Conservation (phyloP, 225 moss, liverwort and hornwort species). For the Antitrichia curtipendula region DNA sequence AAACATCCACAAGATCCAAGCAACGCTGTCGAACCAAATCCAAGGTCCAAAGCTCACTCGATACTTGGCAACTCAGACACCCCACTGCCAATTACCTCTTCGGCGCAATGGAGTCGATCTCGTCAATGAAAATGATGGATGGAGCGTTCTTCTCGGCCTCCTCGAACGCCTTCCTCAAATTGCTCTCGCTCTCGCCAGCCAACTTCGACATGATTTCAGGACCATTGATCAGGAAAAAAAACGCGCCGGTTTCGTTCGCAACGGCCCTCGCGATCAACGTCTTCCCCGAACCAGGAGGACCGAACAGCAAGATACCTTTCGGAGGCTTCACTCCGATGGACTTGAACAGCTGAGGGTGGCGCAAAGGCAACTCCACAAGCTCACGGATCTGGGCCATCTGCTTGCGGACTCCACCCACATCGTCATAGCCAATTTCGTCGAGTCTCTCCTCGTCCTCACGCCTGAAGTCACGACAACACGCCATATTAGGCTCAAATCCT, state of each 20-base stretch:
- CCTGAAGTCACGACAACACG: background rate
- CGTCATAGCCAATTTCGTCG: constrained; percentile 91
- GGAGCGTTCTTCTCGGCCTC: constrained; percentile 98
- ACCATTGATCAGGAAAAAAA: constrained; percentile 95
- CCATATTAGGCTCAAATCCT: background rate
- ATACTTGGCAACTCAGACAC: background rate
- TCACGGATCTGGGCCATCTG: constrained; percentile 92
- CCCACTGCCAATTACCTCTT: constrained; percentile 24
- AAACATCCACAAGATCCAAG: background rate
- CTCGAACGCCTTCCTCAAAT: constrained; percentile 88
- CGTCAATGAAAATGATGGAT: constrained; percentile 89
- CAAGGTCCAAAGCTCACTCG: background rate
- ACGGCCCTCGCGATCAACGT: constrained; percentile 85
- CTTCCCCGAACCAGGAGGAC: constrained; percentile 88
- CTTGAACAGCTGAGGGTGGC: constrained; percentile 67
- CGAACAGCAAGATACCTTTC: constrained; percentile 77
- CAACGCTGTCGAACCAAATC: background rate
- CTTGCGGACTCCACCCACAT: constrained; percentile 89
- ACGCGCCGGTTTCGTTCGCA: constrained; percentile 86
- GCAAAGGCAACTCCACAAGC: constrained; percentile 67
- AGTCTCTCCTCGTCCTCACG: constrained; percentile 85
- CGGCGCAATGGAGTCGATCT: constrained; percentile 90
- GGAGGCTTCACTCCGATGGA: constrained; percentile 80
- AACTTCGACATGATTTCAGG: constrained; percentile 97
- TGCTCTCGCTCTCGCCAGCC: constrained; percentile 94